Conservation (phyloP, 768 basidiomycete species). For the Pleurotus eryngii region DNA sequence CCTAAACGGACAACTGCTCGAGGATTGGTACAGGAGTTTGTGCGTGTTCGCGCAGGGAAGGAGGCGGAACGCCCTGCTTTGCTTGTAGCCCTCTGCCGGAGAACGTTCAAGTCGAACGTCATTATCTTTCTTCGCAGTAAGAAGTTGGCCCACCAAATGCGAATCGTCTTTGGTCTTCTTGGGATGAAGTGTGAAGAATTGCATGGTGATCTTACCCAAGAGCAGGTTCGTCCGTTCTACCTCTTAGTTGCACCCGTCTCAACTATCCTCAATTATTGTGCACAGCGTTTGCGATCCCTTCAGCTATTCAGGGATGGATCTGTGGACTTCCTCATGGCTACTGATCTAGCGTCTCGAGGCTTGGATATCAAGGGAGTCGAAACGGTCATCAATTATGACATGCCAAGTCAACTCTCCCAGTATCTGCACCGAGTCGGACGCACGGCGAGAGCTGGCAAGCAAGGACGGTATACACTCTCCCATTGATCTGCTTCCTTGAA, state of each 20-base stretch:
- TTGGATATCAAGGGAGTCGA: conserved; percentile 97
- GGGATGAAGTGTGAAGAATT: conserved; percentile 89
- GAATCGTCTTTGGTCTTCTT: conserved; percentile 86
- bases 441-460: conserved; percentile 91
- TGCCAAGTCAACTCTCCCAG: conserved; percentile 90
- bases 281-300: conserved; percentile 80
- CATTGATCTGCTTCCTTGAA: not conserved
- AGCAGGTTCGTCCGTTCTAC: conserved; percentile 59
- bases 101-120: conserved; percentile 79
- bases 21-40: conserved; percentile 90
- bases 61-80: conserved; percentile 75
- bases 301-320: conserved; percentile 83
- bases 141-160: conserved; percentile 95
- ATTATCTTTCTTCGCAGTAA: conserved; percentile 97
- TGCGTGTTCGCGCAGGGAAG: conserved; percentile 81
- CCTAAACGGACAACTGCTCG: conserved; percentile 85
- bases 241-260: not conserved
- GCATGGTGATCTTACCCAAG: conserved; percentile 94
- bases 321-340: conserved; percentile 94
- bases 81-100: conserved; percentile 79
- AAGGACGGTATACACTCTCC: conserved; percentile 68
- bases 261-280: conserved; percentile 5
- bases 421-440: conserved; percentile 97
- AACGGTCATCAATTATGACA: conserved; percentile 98
- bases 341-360: conserved; percentile 92